These are phyloP conservation scores for Erythrobasidium hasegawianum DNA, from an alignment of 1,284 basidiomycete species.

Conservation along the genomic window DNA sequence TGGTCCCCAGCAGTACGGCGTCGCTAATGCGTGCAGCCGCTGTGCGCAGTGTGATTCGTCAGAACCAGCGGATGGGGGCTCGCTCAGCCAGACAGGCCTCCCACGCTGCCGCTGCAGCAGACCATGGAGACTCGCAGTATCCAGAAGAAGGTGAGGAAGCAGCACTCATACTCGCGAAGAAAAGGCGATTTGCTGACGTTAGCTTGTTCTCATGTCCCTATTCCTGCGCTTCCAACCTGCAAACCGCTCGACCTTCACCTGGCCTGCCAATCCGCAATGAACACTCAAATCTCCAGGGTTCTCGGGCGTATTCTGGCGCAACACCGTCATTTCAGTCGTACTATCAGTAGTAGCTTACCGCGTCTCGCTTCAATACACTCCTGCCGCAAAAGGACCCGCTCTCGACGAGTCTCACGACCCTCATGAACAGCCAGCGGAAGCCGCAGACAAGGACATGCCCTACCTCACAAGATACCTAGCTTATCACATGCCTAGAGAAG, in stretches of 20 bases:
- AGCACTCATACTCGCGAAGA: neutral
- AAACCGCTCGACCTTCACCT: neutral
- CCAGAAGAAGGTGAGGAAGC: constrained; percentile 17
- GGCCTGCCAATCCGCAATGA: neutral
- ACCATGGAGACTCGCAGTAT: constrained; percentile 18
- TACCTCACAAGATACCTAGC: constrained; percentile 50
- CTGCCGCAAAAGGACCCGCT: constrained; percentile 20
- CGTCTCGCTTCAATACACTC: constrained; percentile 14
- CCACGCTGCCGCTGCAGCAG: constrained; percentile 15
- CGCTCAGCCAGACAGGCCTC: constrained; percentile 28
- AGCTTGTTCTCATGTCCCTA: neutral
- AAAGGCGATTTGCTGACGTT: neutral
- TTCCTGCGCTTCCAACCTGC: neutral
- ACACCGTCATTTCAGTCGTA: constrained; percentile 35
- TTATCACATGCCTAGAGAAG: constrained; percentile 46
- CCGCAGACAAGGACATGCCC: constrained; percentile 35
- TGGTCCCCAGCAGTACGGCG: neutral
- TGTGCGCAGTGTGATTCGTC: constrained; percentile 25
- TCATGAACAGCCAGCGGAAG: constrained; percentile 34
- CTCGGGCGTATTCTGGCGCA: constrained; percentile 41
- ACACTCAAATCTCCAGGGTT: constrained; percentile 35
- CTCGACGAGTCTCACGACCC: constrained; percentile 13
- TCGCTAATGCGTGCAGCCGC: constrained; percentile 31
- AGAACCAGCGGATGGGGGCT: constrained; percentile 30
- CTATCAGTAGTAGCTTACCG: constrained; percentile 15